Base-by-base conservation (phyloP, 1,139 yeast genomes). In the Saccharomyces hybrid region DNA sequence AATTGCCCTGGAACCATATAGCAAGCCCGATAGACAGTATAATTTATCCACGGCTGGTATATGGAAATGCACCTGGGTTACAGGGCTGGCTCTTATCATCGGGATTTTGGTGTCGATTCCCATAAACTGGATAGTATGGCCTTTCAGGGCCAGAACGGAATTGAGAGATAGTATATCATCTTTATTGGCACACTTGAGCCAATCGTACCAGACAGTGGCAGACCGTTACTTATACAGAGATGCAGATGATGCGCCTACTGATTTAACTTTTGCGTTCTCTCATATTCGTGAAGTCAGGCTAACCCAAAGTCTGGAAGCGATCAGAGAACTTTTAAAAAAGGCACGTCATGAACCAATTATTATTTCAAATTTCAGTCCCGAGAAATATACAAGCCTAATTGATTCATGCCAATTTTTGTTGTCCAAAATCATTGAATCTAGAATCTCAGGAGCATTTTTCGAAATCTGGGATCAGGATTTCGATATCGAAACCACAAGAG, bases 221-320 rank as follows among this genome's bases (percentile, higher is more conserved):
- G 82, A 77, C 54, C 64, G 81, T 53, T 78, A 77, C 55, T 63
- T 78, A 2, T 78, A 78, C 61, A 71, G 80, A 54, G 80, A 78
- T 58, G 66, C 67, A 14, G 69, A 72, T 50, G 81, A 78, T 58
- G 75, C 71, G 34, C 78, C 81, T 4, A 76, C 80, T 0, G 75
- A 72, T 8, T 54, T 75, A 49, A 71, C 79, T 0, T 57, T 76
- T 27, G 75, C 74, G 49, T 62, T 76, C 53, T 76, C 79, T 0
- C 77, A 74, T 55, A 72, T 77, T 24, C 67, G 80, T 56, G 82
- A 78, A 60, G 78, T 78, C 14, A 70, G 81, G 61, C 68, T 78
- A 66, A 70, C 78, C 2, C 78, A 76, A 57, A 74, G 71, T 58
- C 60, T 77, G 16, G 64, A 64, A 27, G 78, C 80, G 0, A 64